Percentiles rank a stretch among this genome's conserved stretches.
phyloP scores from a whole-genome alignment of 2,329 filamentous ascomycete genomes.

The Fusarium marasasianum region DNA sequence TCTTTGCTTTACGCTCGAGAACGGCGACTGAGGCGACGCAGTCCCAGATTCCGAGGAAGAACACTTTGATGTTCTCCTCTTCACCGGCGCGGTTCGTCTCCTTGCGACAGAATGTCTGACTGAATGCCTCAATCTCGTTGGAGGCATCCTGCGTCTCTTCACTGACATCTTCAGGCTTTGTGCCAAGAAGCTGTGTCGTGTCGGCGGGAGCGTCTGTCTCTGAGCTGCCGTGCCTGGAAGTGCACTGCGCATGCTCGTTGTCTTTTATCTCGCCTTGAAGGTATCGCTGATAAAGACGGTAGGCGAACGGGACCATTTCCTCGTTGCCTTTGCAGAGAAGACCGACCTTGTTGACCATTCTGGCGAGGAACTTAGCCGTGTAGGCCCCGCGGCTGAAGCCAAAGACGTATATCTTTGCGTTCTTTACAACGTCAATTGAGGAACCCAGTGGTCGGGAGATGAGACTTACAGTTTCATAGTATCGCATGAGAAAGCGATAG shows the following conservation, averaged over 20 bases:
- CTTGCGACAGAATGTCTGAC: constrained; percentile 58
- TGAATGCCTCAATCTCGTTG: constrained; percentile 56
- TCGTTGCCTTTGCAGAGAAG: constrained; percentile 62
- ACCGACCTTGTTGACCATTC: constrained; percentile 60
- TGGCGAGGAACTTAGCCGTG: constrained; percentile 62
- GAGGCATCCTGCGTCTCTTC: constrained; percentile 36
- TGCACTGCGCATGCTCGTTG: constrained; percentile 35
- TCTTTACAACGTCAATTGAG: constrained; percentile 36
- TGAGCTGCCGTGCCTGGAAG: neutral
- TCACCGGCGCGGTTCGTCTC: constrained; percentile 29
- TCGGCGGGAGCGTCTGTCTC: neutral
- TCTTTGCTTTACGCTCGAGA: constrained; percentile 50
- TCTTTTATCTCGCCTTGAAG: constrained; percentile 51
- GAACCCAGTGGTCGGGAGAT: accelerated
- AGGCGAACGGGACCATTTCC: constrained; percentile 63
- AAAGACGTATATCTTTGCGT: constrained; percentile 63
- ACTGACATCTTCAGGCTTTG: constrained; percentile 35
- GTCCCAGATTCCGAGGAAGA: constrained; percentile 66
- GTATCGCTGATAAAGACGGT: constrained; percentile 54
- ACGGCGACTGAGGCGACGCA: constrained; percentile 62
- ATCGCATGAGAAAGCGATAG: constrained; percentile 64
- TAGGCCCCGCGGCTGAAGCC: constrained; percentile 64
- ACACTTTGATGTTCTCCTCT: constrained; percentile 55
- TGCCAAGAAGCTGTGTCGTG: constrained; percentile 27
- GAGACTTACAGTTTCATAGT: constrained; percentile 54